Percentiles rank a stretch among this genome's conserved stretches.
phyloP scores from a whole-genome alignment of 192 early-diverging fungal species.

The Podila epigama region DNA sequence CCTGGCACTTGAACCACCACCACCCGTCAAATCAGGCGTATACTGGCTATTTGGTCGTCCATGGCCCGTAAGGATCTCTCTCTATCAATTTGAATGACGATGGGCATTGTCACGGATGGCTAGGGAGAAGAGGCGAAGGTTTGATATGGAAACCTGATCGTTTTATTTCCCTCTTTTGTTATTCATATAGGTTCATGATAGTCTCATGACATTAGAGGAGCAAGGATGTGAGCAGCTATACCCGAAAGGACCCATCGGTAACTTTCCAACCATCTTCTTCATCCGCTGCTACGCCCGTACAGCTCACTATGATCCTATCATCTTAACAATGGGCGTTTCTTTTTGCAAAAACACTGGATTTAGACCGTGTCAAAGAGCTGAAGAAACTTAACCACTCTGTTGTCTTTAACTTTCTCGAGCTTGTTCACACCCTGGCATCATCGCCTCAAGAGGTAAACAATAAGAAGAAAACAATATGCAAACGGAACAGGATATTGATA shows the following conservation, averaged over 20 bases:
- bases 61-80: slow-evolving; percentile 62
- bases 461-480: too few species aligned
- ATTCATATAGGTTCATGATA: slow-evolving; percentile 55
- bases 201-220: slow-evolving; percentile 63
- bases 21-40: slow-evolving; percentile 56
- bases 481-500: too few species aligned
- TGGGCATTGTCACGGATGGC: too few species aligned
- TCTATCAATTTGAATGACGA: not conserved
- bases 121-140: not conserved
- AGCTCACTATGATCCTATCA: not conserved
- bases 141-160: not conserved
- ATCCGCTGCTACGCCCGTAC: not conserved
- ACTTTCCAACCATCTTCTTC: not conserved
- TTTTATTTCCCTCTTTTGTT: not conserved
- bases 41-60: slow-evolving; percentile 73
- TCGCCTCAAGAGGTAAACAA: slow-evolving; percentile 62
- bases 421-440: slow-evolving; percentile 67
- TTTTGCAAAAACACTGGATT: not conserved
- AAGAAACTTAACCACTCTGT: slow-evolving; percentile 68
- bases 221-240: slow-evolving; percentile 72
- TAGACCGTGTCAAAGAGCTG: slow-evolving; percentile 72
- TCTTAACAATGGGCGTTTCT: not conserved
- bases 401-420: slow-evolving; percentile 73
- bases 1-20: slow-evolving; percentile 64
- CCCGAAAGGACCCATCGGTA: slow-evolving; percentile 59